A percentile compares a stretch with the other conserved stretches of the same genome.
Conservation (phyloP, 2,329 filamentous ascomycete genomes). For the Trichophyton rubrum region DNA sequence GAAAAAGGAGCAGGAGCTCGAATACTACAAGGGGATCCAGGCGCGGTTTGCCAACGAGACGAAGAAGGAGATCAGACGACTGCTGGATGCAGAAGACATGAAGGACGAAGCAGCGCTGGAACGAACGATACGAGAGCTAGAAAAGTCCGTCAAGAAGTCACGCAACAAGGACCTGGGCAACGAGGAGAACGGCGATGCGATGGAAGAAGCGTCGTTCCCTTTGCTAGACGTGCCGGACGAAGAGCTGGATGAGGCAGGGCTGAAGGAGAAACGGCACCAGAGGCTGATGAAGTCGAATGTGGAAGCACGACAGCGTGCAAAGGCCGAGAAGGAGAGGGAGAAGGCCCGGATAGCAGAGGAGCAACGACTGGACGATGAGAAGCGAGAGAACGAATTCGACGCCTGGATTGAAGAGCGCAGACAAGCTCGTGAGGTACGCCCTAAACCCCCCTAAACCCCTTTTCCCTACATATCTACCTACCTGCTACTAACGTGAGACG, state of each 20-base stretch:
- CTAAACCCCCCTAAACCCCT: neutral
- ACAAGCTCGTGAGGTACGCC: constrained; percentile 49
- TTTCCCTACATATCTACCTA: neutral
- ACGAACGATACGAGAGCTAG: constrained; percentile 72
- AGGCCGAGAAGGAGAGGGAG: constrained; percentile 88
- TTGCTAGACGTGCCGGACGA: constrained; percentile 83
- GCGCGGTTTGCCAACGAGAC: constrained; percentile 57
- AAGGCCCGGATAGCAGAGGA: constrained; percentile 74
- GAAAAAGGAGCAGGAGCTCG: constrained; percentile 87
- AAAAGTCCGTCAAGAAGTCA: constrained; percentile 77
- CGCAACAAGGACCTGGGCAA: constrained; percentile 88
- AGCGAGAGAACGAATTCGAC: constrained; percentile 71
- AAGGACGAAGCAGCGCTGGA: constrained; percentile 84
- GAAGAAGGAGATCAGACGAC: constrained; percentile 79
- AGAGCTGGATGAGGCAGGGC: constrained; percentile 74
- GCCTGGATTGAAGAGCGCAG: constrained; percentile 76
- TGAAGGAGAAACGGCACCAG: constrained; percentile 90
- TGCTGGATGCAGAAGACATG: constrained; percentile 81
- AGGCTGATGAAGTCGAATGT: constrained; percentile 87
- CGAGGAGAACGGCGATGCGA: constrained; percentile 65
- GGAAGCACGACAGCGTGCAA: constrained; percentile 83
- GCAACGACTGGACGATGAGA: constrained; percentile 69
- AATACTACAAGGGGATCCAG: constrained; percentile 83
- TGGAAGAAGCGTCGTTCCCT: constrained; percentile 68
- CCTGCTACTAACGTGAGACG: neutral